Evolutionary conservation across 352 stramenopile species (phyloP).

Genomic region (Phytophthora litchii): DNA sequence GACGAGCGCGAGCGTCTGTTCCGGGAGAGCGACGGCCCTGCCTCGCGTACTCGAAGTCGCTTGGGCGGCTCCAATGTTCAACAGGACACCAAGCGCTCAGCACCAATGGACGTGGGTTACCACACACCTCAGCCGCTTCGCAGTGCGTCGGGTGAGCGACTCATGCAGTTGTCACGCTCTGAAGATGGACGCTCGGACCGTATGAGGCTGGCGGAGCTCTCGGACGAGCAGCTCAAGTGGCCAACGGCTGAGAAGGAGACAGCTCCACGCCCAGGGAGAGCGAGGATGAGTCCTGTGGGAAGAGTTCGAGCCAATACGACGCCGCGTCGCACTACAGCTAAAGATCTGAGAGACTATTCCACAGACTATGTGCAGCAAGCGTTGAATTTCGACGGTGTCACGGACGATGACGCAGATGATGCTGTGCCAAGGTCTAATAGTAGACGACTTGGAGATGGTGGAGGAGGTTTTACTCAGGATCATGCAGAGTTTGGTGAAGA

Average conservation of each 20-base stretch:
- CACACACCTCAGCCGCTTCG: slow-evolving; percentile 42
- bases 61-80: slow-evolving; percentile 8
- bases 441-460: slow-evolving; percentile 19
- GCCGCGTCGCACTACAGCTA: slow-evolving; percentile 51
- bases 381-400: slow-evolving; percentile 69
- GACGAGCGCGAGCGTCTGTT: slow-evolving; percentile 29
- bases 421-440: slow-evolving; percentile 10
- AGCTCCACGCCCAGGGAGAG: slow-evolving; percentile 8
- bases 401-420: slow-evolving; percentile 45
- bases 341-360: slow-evolving; percentile 67
- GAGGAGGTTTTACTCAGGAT: slow-evolving; percentile 5
- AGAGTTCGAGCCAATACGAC: slow-evolving; percentile 38
- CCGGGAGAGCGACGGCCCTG: slow-evolving; percentile 32
- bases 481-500: slow-evolving; percentile 29
- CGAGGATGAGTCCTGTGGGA: slow-evolving; percentile 34
- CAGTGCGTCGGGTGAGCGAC: slow-evolving; percentile 44
- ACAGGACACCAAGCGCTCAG: slow-evolving; percentile 12
- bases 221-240: slow-evolving; percentile 66
- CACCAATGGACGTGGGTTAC: slow-evolving; percentile 30
- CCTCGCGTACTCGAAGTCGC: slow-evolving; percentile 36
- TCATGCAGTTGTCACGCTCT: slow-evolving; percentile 54
- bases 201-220: slow-evolving; percentile 80
- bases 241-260: slow-evolving; percentile 29
- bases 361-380: slow-evolving; percentile 79
- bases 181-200: slow-evolving; percentile 66